Percentiles rank a stretch among this genome's conserved stretches.
Evolutionary conservation across 2,329 filamentous ascomycete genomes (phyloP).

Genomic region (Cytospora paraplurivora): DNA sequence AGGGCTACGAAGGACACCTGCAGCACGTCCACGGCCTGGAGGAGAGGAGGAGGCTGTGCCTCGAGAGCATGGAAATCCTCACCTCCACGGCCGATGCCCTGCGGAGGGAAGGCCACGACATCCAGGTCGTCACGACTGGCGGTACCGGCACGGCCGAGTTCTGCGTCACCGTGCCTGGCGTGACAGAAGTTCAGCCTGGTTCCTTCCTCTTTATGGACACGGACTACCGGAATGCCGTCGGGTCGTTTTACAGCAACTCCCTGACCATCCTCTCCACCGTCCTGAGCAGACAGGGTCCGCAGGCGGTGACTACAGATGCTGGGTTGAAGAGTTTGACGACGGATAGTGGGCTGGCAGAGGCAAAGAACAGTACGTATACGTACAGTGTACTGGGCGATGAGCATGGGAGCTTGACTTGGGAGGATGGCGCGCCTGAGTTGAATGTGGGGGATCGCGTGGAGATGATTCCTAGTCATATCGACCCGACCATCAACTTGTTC

Average conservation of each 20-base stretch:
- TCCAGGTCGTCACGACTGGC: constrained; percentile 54
- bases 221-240: constrained; percentile 56
- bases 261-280: constrained; percentile 52
- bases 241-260: constrained; percentile 50
- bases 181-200: constrained; percentile 57
- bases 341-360: constrained; percentile 53
- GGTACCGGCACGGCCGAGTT: constrained; percentile 57
- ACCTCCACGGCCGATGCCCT: constrained; percentile 46
- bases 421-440: constrained; percentile 41
- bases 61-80: constrained; percentile 49
- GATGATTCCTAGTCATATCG: constrained; percentile 58
- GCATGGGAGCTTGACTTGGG: constrained; percentile 51
- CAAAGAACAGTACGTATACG: constrained; percentile 45
- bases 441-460: constrained; percentile 50
- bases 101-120: constrained; percentile 44
- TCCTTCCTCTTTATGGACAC: constrained; percentile 61
- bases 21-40: constrained; percentile 51
- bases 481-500: constrained; percentile 56
- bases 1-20: constrained; percentile 56
- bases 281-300: constrained; percentile 48
- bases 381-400: constrained; percentile 52
- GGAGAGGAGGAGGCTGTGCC: constrained; percentile 45
- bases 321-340: constrained; percentile 55
- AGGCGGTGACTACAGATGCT: constrained; percentile 50
- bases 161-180: constrained; percentile 50